A percentile compares a stretch with the other conserved stretches of the same genome.
Conservation (phyloP, 2,329 filamentous ascomycete species). For the Fonsecaea pugnacius region DNA sequence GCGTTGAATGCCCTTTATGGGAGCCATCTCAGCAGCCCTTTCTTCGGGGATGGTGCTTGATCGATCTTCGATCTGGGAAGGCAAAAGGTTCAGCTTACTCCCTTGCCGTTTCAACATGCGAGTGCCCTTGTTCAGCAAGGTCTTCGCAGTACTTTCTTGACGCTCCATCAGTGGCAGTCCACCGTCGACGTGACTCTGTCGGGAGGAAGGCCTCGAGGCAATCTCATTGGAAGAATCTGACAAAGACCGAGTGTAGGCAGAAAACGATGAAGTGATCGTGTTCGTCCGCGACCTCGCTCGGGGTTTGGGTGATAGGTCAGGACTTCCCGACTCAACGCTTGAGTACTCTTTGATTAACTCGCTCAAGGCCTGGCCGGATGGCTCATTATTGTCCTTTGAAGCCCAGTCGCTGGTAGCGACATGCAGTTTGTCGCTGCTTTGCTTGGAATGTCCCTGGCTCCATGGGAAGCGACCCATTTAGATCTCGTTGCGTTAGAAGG, state of each 20-base stretch:
- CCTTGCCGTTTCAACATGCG: constrained; percentile 54
- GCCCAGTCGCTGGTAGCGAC: constrained; percentile 33
- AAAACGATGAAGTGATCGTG: constrained; percentile 30
- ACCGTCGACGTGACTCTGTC: constrained; percentile 25
- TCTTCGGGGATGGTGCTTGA: constrained; percentile 13
- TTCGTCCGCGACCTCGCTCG: constrained; percentile 31
- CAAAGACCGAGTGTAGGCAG: constrained; percentile 24
- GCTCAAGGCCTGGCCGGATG: constrained; percentile 31
- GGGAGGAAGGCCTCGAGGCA: constrained; percentile 28
- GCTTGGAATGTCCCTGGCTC: constrained; percentile 30
- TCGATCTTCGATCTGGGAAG: constrained; percentile 44
- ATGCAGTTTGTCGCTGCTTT: constrained; percentile 32
- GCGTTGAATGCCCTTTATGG: constrained; percentile 16
- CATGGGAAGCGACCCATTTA: constrained; percentile 36
- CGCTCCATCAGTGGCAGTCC: constrained; percentile 23
- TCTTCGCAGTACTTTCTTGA: constrained; percentile 42
- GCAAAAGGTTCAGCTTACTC: constrained; percentile 51
- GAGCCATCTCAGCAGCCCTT: constrained; percentile 19
- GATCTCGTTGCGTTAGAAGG: not conserved
- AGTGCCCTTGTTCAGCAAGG: constrained; percentile 50
- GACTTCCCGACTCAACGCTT: constrained; percentile 14
- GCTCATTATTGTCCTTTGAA: constrained; percentile 30
- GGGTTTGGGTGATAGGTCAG: constrained; percentile 18
- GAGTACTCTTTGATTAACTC: constrained; percentile 33
- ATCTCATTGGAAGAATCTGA: constrained; percentile 29